Base-by-base conservation (phyloP, 345 rosid species). In the Heritiera littoralis region DNA sequence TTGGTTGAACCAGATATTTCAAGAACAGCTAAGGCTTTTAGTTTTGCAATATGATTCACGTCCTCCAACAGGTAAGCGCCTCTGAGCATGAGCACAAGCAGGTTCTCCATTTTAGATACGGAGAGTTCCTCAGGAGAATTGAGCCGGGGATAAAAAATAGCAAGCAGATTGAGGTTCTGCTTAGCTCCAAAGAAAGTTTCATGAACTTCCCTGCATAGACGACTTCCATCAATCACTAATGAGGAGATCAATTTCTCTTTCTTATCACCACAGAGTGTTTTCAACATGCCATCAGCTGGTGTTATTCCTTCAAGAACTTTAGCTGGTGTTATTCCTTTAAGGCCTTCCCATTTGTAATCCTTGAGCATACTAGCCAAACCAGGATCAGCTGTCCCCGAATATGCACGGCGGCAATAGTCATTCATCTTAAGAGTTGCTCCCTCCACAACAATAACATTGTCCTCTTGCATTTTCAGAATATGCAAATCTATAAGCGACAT, bases 401-500 rank as follows among this genome's bases (percentile, higher is more conserved):
- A 76, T 51, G 14, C 73, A 52, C 40, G 28, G 59, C 86, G 81
- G 0, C 77, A 76, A 18, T 49, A 69, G 81, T 92, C 87, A 12
- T 76, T 61, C 55, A 88, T 30, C 41, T 10, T 11, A 41, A 72
- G 59, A 69, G 79, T 79, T 5, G 82, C 77, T 73, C 73, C 82
- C 81, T 91, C 97, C 74, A 89, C 66, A n/a, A 77, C 78, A 72
- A 91, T 65, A 58, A 84, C 49, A 71, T 86, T 85, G 77, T 72
- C 78, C 77, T 86, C 92, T 9, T 77, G 89, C 77, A 82, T 86
- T 83, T 84, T 87, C 7, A 92, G 77, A 71, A 90, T 48, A 28
- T 86, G 80, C 38, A 86, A 81, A 58, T 79, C 78, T 58, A 79
- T 81, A 78, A 92, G 89, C 80, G 86, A 80, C 89, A 91, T 90